These are phyloP conservation scores for Aspergillus hiratsukae DNA, from an alignment of 2,329 filamentous ascomycete genomes.

Conservation along the genomic window DNA sequence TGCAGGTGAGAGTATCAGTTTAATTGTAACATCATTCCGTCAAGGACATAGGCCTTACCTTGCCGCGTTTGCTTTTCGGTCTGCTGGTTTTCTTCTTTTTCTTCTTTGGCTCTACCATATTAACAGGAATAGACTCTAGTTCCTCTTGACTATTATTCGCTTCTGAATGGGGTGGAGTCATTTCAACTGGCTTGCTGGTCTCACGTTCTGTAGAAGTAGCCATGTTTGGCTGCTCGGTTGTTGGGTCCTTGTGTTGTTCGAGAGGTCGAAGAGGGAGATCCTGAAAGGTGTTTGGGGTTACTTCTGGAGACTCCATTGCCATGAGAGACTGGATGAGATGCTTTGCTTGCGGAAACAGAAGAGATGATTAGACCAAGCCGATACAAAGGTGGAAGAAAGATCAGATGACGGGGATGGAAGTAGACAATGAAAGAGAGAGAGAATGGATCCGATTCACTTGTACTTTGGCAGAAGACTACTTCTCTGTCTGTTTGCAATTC, in stretches of 20 bases:
- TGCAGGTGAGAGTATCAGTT: conserved; percentile 15
- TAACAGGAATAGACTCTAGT: conserved; percentile 2
- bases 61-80: conserved; percentile 38
- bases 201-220: not conserved
- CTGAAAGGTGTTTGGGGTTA: not conserved
- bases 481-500: not conserved
- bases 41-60: conserved; percentile 4
- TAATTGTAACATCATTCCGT: not conserved
- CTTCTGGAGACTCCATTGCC: not conserved
- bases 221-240: not conserved
- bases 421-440: not conserved
- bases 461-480: not conserved
- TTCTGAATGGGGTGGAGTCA: not conserved
- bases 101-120: conserved; percentile 19
- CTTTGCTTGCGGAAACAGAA: too few relatives aligned
- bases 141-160: conserved; percentile 1
- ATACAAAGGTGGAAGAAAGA: not conserved
- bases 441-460: not conserved
- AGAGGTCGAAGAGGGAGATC: not conserved
- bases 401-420: not conserved
- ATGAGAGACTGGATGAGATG: not conserved
- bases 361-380: not conserved
- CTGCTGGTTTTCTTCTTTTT: conserved; percentile 34
- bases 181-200: not conserved
- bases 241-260: not conserved